Percentiles rank a stretch among this genome's conserved stretches.
These are phyloP conservation scores for Gastrodia elata DNA, from an alignment of 106 monocot genomes.

Conservation along the genomic window DNA sequence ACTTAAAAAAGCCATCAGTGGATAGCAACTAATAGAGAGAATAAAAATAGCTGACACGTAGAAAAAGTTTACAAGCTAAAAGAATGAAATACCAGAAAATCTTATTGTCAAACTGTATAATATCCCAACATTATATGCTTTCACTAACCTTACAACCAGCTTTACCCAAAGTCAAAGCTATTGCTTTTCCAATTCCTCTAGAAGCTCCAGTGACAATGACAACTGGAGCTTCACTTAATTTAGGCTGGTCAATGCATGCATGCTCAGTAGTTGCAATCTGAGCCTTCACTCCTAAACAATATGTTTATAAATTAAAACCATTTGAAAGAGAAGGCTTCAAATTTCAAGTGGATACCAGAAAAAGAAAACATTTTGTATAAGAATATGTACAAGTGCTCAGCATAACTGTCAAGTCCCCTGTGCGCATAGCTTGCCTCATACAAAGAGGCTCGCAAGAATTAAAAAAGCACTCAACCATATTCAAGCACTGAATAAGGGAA, in stretches of 20 bases:
- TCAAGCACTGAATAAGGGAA: neutral
- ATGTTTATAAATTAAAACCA: slow-evolving; percentile 4
- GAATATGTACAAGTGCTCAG: neutral
- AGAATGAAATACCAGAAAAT: neutral
- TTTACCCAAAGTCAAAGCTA: slow-evolving; percentile 79
- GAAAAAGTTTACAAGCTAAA: neutral
- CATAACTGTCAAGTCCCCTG: neutral
- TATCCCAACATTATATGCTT: neutral
- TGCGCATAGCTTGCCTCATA: neutral
- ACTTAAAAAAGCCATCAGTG: neutral
- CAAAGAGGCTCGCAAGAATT: neutral
- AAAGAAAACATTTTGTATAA: neutral
- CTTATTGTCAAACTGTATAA: neutral
- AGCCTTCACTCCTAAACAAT: slow-evolving; percentile 45
- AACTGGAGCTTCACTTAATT: slow-evolving; percentile 56
- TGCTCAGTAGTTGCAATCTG: slow-evolving; percentile 41
- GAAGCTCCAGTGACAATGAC: slow-evolving; percentile 92
- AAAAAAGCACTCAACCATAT: neutral
- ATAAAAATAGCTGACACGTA: neutral
- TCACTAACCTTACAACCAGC: slow-evolving; percentile 85
- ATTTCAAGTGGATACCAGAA: neutral
- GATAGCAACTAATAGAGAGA: neutral
- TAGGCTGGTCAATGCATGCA: slow-evolving; percentile 28
- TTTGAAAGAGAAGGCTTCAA: neutral
- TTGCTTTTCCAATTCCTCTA: slow-evolving; percentile 86